Evolutionary conservation across 768 basidiomycete species (phyloP).

Genomic region (Naganishia kalamii): DNA sequence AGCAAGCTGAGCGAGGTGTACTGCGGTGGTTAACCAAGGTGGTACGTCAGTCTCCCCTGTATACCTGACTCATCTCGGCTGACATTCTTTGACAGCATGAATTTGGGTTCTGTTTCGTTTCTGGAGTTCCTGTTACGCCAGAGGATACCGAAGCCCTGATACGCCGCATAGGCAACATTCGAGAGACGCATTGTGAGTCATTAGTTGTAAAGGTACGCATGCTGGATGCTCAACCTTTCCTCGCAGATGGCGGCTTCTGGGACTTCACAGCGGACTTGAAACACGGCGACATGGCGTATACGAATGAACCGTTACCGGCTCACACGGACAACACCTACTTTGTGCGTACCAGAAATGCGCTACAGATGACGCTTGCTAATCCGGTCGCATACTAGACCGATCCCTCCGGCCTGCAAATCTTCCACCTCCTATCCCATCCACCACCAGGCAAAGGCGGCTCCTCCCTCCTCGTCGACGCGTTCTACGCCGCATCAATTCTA

Average conservation of each 20-base stretch:
- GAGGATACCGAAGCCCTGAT: constrained; percentile 77
- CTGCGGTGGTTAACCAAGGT: constrained; percentile 75
- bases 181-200: constrained; percentile 63
- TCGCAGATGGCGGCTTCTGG: constrained; percentile 77
- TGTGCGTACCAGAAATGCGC: constrained; percentile 49
- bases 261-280: constrained; percentile 87
- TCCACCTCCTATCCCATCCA: constrained; percentile 72
- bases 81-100: constrained; percentile 55
- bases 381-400: constrained; percentile 61
- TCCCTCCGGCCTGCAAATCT: constrained; percentile 89
- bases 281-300: constrained; percentile 91
- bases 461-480: constrained; percentile 90
- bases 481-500: constrained; percentile 78
- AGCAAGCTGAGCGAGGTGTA: constrained; percentile 55
- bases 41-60: constrained; percentile 51
- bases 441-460: constrained; percentile 72
- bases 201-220: neutral
- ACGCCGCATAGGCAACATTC: constrained; percentile 73
- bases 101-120: constrained; percentile 83
- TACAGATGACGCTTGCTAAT: neutral
- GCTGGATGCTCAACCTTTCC: constrained; percentile 48
- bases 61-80: neutral
- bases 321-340: constrained; percentile 75
- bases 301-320: constrained; percentile 73
- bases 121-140: constrained; percentile 69